Conservation (phyloP, 2,329 filamentous ascomycete species). For the Claviceps paspali region DNA sequence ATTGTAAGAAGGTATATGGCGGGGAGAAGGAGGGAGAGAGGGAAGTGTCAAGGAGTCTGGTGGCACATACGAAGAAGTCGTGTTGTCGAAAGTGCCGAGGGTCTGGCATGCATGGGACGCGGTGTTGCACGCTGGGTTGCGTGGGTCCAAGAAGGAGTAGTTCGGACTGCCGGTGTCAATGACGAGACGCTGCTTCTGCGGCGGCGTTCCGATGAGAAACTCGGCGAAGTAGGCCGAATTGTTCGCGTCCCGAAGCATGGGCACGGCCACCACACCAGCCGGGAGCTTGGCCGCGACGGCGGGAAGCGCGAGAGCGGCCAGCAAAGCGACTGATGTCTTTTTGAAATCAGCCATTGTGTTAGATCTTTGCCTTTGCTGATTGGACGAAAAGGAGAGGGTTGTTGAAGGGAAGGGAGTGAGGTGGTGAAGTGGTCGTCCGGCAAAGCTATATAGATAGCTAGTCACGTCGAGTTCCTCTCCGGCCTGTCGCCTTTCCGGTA, state of each 20-base stretch:
- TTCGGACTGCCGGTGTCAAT: not conserved
- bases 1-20: too few species aligned
- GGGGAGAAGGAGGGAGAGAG: too few species aligned
- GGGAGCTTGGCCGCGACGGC: not conserved
- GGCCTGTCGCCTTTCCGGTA: too few species aligned
- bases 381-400: too few species aligned
- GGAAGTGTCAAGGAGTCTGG: too few species aligned
- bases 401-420: too few species aligned
- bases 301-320: not conserved
- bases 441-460: too few species aligned
- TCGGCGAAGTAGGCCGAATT: not conserved
- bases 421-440: too few species aligned
- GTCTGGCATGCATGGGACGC: not conserved
- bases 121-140: not conserved
- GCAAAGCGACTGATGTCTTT: not conserved
- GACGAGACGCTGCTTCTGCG: not conserved
- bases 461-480: too few species aligned
- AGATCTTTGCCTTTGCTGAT: too few species aligned
- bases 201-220: not conserved
- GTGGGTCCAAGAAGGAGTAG: not conserved
- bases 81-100: not conserved
- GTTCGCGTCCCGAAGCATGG: not conserved
- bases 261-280: not conserved
- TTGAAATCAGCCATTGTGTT: not conserved
- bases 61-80: not conserved